Evolutionary conservation across 495 filamentous ascomycete species (phyloP).

Genomic region (Talaromyces trachyspermus): DNA sequence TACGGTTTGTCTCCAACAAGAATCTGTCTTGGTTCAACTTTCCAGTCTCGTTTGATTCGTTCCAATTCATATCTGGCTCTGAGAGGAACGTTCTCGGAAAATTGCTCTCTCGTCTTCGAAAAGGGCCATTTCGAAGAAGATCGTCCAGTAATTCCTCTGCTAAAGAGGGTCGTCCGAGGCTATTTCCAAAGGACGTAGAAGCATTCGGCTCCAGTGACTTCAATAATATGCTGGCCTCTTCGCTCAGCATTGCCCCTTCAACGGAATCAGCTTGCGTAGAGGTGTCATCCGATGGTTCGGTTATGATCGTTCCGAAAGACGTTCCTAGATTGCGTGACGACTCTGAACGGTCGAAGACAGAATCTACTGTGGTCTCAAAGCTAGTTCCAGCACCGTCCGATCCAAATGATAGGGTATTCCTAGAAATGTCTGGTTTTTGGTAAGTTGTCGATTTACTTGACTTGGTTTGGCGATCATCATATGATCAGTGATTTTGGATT

Average conservation of each 20-base stretch:
- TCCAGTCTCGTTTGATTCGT: slow-evolving; percentile 30
- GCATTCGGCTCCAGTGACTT: slow-evolving; percentile 9
- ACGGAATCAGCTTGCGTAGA: slow-evolving; percentile 29
- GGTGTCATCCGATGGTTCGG: slow-evolving; percentile 21
- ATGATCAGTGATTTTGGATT: slow-evolving; percentile 12
- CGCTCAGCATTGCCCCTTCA: slow-evolving; percentile 18
- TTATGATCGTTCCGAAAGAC: slow-evolving; percentile 30
- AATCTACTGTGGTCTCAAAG: slow-evolving; percentile 19
- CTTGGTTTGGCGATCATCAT: slow-evolving; percentile 10
- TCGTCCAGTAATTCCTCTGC: slow-evolving; percentile 21
- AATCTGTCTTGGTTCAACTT: slow-evolving; percentile 27
- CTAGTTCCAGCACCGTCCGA: slow-evolving; percentile 9
- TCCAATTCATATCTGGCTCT: slow-evolving; percentile 40
- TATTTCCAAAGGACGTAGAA: background rate
- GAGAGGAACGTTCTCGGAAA: slow-evolving; percentile 26
- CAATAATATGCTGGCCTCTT: slow-evolving; percentile 14
- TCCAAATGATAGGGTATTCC: background rate
- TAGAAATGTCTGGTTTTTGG: background rate
- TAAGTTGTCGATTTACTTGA: background rate
- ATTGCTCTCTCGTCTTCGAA: slow-evolving; percentile 15
- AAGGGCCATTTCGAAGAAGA: slow-evolving; percentile 27
- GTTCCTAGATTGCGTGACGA: slow-evolving; percentile 6
- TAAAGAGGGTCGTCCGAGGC: slow-evolving; percentile 5
- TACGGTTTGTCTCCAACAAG: slow-evolving; percentile 19
- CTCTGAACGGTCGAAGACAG: slow-evolving; percentile 15